These are phyloP conservation scores for Voacanga thouarsii DNA, from an alignment of 257 asterid species.

Conservation along the genomic window DNA sequence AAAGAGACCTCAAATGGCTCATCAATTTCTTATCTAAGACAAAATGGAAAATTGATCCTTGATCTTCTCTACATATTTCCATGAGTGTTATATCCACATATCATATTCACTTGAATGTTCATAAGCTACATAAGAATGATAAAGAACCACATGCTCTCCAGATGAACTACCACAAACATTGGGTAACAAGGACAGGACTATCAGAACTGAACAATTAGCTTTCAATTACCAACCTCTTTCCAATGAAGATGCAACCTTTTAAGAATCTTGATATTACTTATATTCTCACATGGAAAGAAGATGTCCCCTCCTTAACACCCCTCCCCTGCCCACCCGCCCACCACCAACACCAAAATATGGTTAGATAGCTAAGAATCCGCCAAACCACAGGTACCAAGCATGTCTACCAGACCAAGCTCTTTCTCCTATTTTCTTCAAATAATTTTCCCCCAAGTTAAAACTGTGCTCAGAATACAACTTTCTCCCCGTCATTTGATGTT, in stretches of 20 bases:
- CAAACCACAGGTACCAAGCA: not conserved
- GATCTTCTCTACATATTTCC: not conserved
- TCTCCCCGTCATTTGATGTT: not conserved
- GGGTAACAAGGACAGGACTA: not conserved
- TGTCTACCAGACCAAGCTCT: not conserved
- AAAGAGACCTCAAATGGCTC: not conserved
- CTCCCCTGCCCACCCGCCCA: not conserved
- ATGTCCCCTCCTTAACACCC: not conserved
- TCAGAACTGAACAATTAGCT: not conserved
- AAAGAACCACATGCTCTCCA: not conserved
- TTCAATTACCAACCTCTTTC: not conserved
- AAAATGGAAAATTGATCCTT: not conserved
- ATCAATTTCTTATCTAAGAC: not conserved
- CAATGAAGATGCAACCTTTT: not conserved
- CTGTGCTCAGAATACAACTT: not conserved
- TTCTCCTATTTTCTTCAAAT: not conserved
- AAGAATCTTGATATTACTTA: not conserved
- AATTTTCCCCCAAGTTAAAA: not conserved
- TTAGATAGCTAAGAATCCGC: not conserved
- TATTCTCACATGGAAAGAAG: not conserved
- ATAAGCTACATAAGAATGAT: not conserved
- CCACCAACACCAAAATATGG: too few species aligned
- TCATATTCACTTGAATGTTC: not conserved
- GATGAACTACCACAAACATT: not conserved
- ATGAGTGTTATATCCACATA: not conserved